Conservation (phyloP, 2,329 filamentous ascomycete species). For the Calonectria pauciramosa region DNA sequence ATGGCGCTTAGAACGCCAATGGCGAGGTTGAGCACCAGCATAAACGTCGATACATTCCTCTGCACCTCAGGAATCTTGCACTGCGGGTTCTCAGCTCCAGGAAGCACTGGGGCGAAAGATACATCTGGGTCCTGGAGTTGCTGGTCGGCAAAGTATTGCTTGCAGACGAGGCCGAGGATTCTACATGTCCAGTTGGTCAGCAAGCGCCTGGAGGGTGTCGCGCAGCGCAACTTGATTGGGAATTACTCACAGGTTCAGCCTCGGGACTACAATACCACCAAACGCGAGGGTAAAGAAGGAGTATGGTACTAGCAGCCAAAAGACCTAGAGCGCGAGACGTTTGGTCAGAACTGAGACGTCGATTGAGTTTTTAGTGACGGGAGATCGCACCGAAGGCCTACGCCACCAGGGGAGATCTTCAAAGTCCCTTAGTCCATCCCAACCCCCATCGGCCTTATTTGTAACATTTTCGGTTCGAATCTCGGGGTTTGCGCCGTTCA, state of each 20-base stretch:
- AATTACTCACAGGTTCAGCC: conserved; percentile 77
- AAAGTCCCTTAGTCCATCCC: conserved; percentile 71
- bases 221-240: background rate
- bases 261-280: conserved; percentile 88
- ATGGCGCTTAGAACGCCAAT: conserved; percentile 85
- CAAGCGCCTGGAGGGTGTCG: background rate
- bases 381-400: conserved; percentile 68
- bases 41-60: conserved; percentile 81
- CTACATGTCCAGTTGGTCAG: conserved; percentile 51
- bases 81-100: conserved; percentile 80
- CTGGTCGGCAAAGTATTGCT: conserved; percentile 82
- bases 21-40: conserved; percentile 80
- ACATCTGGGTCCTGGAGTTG: conserved; percentile 70
- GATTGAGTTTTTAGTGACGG: conserved; percentile 10
- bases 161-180: conserved; percentile 86
- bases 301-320: conserved; percentile 87
- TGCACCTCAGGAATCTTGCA: conserved; percentile 87
- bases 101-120: conserved; percentile 73
- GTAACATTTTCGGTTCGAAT: conserved; percentile 24
- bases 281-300: conserved; percentile 87
- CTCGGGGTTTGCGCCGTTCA: conserved; percentile 46
- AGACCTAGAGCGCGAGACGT: conserved; percentile 67
- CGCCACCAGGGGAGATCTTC: conserved; percentile 72
- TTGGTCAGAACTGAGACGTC: conserved; percentile 39
- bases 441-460: conserved; percentile 47